phyloP scores from a whole-genome alignment of 768 basidiomycete species.

The Suillus spraguei region DNA sequence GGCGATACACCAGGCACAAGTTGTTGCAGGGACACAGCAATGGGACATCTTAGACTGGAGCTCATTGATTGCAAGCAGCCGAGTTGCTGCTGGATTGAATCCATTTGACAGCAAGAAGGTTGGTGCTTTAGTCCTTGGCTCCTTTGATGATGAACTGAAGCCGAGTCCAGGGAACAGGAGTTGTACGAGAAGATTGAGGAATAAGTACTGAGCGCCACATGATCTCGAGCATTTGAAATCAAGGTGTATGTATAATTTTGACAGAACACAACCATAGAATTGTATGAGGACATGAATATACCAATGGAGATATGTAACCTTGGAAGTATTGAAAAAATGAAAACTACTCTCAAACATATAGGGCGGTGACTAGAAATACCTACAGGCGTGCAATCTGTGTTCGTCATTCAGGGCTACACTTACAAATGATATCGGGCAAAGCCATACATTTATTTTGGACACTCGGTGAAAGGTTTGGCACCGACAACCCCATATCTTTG shows the following conservation, averaged over 20 bases:
- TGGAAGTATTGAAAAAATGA: neutral
- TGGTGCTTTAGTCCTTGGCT: constrained; percentile 9
- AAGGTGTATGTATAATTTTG: neutral
- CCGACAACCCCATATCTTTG: too few relatives aligned
- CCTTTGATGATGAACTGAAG: neutral
- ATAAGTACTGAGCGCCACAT: neutral
- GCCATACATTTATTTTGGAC: constrained; percentile 42
- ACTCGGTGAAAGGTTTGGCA: constrained; percentile 38
- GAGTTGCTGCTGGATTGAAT: constrained; percentile 72
- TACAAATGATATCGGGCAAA: constrained; percentile 36
- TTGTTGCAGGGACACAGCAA: constrained; percentile 47
- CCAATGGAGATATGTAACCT: neutral
- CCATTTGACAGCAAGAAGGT: constrained; percentile 41
- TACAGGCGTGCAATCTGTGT: neutral
- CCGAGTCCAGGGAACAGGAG: constrained; percentile 20
- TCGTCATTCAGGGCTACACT: constrained; percentile 20
- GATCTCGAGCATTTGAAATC: neutral
- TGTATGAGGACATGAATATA: neutral
- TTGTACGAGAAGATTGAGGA: constrained; percentile 27
- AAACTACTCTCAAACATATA: neutral
- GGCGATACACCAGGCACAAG: constrained; percentile 59
- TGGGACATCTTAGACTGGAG: constrained; percentile 82
- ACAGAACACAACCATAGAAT: neutral
- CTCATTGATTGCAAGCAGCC: constrained; percentile 72
- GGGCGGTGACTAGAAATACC: neutral